phyloP scores from a whole-genome alignment of 371 early-diverging fungal species.

The Blastocladiella emersonii region DNA sequence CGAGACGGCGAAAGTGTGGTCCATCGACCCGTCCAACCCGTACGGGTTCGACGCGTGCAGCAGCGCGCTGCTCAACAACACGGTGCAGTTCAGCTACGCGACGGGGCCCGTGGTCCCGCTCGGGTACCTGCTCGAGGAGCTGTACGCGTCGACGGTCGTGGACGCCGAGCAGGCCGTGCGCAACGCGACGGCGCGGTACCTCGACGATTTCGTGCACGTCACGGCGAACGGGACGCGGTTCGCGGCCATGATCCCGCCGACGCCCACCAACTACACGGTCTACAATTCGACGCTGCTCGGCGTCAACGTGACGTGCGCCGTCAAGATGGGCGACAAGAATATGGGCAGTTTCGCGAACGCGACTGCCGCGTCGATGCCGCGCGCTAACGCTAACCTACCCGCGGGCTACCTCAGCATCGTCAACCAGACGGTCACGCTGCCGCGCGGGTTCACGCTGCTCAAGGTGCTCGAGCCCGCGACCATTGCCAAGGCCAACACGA shows the following conservation, averaged over 20 bases:
- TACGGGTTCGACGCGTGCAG: background rate
- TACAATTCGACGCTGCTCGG: background rate
- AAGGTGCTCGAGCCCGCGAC: background rate
- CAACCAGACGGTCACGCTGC: background rate
- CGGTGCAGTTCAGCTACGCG: background rate
- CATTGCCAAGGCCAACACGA: background rate
- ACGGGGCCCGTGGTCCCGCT: background rate
- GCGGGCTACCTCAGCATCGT: background rate
- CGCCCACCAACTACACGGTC: background rate
- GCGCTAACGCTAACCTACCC: no score
- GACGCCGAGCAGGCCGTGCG: background rate
- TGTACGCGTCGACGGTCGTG: background rate
- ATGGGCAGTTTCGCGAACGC: background rate
- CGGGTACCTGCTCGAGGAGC: background rate
- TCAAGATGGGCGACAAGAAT: background rate
- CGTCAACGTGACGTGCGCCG: background rate
- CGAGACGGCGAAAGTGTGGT: background rate
- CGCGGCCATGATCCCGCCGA: background rate
- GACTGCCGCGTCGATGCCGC: background rate
- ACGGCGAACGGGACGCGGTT: no score
- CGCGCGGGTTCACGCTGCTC: background rate
- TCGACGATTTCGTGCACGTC: background rate
- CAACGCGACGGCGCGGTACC: background rate
- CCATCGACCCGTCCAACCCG: background rate
- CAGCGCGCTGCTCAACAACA: background rate